A percentile compares a stretch with the other conserved stretches of the same genome.
These are phyloP conservation scores for Geotrichum klebahnii DNA, from an alignment of 1,139 yeast genomes.

Conservation along the genomic window DNA sequence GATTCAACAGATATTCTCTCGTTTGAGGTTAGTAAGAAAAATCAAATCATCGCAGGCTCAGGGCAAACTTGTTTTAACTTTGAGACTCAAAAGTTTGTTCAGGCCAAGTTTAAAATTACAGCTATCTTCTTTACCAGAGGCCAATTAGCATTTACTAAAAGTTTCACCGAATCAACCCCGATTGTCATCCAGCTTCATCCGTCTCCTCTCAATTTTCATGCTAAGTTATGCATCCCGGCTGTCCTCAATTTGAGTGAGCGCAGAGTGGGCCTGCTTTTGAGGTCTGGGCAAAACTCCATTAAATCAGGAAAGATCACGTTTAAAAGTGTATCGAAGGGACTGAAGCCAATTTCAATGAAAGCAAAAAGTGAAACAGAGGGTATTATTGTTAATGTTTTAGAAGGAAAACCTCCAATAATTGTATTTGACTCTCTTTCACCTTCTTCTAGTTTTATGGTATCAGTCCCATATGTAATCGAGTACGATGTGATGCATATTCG, in stretches of 20 bases:
- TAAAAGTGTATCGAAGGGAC: conserved; percentile 24
- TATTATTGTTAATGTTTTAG: conserved; percentile 9
- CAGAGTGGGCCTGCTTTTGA: conserved; percentile 25
- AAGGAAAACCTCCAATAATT: conserved; percentile 21
- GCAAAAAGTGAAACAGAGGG: conserved; percentile 12
- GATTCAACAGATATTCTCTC: conserved; percentile 19
- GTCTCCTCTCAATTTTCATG: conserved; percentile 27
- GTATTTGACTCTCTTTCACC: conserved; percentile 10
- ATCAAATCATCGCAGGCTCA: neutral
- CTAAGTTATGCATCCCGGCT: conserved; percentile 25
- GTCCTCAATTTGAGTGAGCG: conserved; percentile 26
- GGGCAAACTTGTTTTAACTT: conserved; percentile 22
- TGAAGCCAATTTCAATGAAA: conserved; percentile 22
- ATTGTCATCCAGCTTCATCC: conserved; percentile 27
- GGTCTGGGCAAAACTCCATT: conserved; percentile 23
- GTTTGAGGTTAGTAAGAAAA: conserved; percentile 12
- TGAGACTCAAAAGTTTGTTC: conserved; percentile 28
- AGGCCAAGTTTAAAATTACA: conserved; percentile 32
- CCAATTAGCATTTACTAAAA: conserved; percentile 30
- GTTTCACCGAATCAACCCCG: conserved; percentile 24
- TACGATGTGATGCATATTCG: conserved; percentile 12
- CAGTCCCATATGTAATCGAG: conserved; percentile 22
- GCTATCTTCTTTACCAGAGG: conserved; percentile 29
- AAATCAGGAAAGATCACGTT: conserved; percentile 21
- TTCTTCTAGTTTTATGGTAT: conserved; percentile 6